Evolutionary conservation across 2,329 filamentous ascomycete species (phyloP), one percentile per base, ranked within the genome.

Genomic region (Alternaria triticimaculans): DNA sequence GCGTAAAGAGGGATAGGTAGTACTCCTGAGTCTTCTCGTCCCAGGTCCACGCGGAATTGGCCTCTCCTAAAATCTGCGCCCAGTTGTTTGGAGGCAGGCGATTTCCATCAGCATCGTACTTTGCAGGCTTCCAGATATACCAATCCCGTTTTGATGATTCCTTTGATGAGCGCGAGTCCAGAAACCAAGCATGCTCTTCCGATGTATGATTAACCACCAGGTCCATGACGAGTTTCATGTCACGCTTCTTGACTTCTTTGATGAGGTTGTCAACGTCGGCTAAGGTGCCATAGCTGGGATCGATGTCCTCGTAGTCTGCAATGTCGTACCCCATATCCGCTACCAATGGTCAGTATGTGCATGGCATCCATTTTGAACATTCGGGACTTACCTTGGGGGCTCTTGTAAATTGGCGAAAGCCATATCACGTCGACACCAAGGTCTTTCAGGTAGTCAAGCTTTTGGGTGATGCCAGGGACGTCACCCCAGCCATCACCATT

Each of bases 31-130:
- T 92, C 20, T 78, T 77, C 69, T 91, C 88, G 70, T 94, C 91
- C 82, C 88, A 94, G 44, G 88, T 84, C 91, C 90, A 93, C 0
- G 86, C 84, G 58, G 83, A 87, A 56, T 86, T 87, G n/a, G 79
- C 79, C 55, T 79, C 76, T 5, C 80, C 80, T 87, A 91, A 78
- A 82, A 88, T 82, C 78, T 87, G 69, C 80, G 85, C 72, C 85
- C 91, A 94, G 78, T 94, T 94, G 67, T 92, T 94, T 0, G 92
- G 92, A 0, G 91, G 90, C 49, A 89, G 83, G 0, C 89, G 86
- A 37, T 86, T 86, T 1, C 90, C 91, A 21, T 88, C 81, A n/a
- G 78, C 70, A 44, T 76, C 80, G 54, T 80, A 83, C 2, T 82
- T 80, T 1, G 84, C 79, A 3, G 81, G 78, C 60, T 77, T 77